Conservation (phyloP, 805 yeast species). For the Lipomyces oligophaga region DNA sequence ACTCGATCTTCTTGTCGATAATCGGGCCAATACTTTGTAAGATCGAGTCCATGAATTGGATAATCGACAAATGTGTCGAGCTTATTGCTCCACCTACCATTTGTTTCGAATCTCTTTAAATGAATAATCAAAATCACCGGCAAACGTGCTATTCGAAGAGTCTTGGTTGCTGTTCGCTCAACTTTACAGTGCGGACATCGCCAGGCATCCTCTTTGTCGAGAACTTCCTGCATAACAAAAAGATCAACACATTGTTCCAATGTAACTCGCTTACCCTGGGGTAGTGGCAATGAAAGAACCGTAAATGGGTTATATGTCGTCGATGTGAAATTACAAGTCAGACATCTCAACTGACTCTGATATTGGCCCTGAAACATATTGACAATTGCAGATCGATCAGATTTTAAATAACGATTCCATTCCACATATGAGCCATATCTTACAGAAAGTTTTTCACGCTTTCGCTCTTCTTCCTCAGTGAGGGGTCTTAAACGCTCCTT, state of each 20-base stretch:
- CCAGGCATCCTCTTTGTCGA: slow-evolving; percentile 82
- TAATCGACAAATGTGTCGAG: slow-evolving; percentile 63
- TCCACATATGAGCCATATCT: slow-evolving; percentile 82
- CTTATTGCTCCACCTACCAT: slow-evolving; percentile 43
- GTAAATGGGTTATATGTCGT: slow-evolving; percentile 84
- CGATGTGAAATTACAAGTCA: slow-evolving; percentile 68
- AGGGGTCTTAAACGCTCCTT: slow-evolving; percentile 55
- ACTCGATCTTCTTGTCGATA: slow-evolving; percentile 43
- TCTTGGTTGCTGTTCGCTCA: slow-evolving; percentile 62
- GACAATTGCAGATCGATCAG: slow-evolving; percentile 75
- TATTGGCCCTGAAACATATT: slow-evolving; percentile 88
- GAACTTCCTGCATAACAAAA: slow-evolving; percentile 68
- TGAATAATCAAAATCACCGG: slow-evolving; percentile 81
- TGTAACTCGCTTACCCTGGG: slow-evolving; percentile 42
- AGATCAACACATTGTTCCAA: slow-evolving; percentile 69
- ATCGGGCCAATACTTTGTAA: slow-evolving; percentile 70
- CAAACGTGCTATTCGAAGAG: slow-evolving; percentile 66
- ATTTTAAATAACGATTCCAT: slow-evolving; percentile 82
- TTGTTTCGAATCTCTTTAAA: slow-evolving; percentile 68
- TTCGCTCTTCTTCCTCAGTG: slow-evolving; percentile 65
- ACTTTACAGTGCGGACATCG: slow-evolving; percentile 69
- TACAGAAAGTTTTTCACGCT: slow-evolving; percentile 67
- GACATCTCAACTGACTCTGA: slow-evolving; percentile 70
- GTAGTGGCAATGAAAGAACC: slow-evolving; percentile 75
- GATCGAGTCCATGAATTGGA: slow-evolving; percentile 59